Base-by-base conservation (phyloP, 305 asterid species). In the Fraxinus baroniana region DNA sequence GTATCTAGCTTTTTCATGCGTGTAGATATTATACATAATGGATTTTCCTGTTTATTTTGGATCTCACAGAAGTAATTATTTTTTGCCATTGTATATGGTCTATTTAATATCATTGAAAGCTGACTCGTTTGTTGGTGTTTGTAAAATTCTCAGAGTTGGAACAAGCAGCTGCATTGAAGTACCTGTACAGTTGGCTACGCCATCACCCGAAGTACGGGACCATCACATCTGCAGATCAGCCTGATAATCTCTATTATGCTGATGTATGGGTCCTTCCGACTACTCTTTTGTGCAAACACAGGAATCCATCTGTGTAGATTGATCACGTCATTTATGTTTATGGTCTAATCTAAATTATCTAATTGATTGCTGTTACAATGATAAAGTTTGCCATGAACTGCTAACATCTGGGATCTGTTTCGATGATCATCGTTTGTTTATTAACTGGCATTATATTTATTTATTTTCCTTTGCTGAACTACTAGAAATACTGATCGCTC, bases 91-190 rank as follows among this genome's bases (percentile, higher is more conserved):
- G 68, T 77, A 32, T 26, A 32, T 20, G 68, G 57, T 79, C 35
- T 39, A 32, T 71, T 75, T 74, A 74, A 33, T 55, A 80, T 73
- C 36, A 60, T 17, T 78, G 41, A 73, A 49, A 26, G 81, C 55
- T 35, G 71, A 76, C 32, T 41, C 44, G 41, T 70, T 52, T 35
- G 52, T 49, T 80, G 76, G 15, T 78, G 68, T 86, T 86, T 74
- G 46, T 66, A 35, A 82, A 80, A 72, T 89, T 77, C 80, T 79
- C 97, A 97, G 99, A 97, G 90, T 88, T 95, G 93, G 99, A 97
- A 82, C 99, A 95, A 90, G 92, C 95, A 75, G 93, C 97, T 77
- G 98, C 99, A 18, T 88, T 97, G 80, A 93, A 93, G 90, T 94
- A 93, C 87, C 80, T 97, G 91, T 92, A 92, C 84, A 86, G 99